Conservation (phyloP, 2,329 filamentous ascomycete genomes). For the Incumbomyces lentus region DNA sequence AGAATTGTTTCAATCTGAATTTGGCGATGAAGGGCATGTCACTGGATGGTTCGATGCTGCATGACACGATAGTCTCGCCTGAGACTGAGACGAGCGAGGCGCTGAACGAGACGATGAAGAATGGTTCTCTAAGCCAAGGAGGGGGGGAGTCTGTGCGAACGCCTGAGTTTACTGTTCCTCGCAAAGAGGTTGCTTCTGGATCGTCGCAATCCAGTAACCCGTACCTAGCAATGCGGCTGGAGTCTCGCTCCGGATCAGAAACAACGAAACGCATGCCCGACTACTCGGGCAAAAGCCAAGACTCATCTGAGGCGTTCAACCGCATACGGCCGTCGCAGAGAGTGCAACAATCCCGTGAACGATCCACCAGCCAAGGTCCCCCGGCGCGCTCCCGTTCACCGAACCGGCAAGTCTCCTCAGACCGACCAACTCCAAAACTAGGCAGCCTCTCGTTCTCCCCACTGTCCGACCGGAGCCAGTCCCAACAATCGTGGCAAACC, state of each 20-base stretch:
- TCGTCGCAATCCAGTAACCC: neutral
- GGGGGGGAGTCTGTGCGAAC: no score
- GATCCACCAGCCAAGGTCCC: neutral
- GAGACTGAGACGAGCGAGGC: no score
- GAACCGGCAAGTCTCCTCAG: no score
- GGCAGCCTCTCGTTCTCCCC: neutral
- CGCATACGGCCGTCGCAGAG: neutral
- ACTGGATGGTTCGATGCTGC: neutral
- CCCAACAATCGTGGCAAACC: conserved; percentile 1
- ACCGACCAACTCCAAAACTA: neutral
- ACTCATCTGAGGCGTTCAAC: neutral
- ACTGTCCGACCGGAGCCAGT: neutral
- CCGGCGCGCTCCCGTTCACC: no score
- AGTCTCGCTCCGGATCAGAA: neutral
- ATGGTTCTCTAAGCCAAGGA: no score
- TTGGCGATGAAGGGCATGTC: neutral
- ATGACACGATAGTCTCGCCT: no score
- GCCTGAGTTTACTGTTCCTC: no score
- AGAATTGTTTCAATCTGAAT: neutral
- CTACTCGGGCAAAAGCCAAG: neutral
- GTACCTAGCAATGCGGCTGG: neutral
- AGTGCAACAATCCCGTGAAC: neutral
- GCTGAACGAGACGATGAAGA: no score
- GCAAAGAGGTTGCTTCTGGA: no score
- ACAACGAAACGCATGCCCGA: neutral